These are phyloP conservation scores for Solanum chilense DNA, from an alignment of 257 asterid genomes.

Conservation along the genomic window DNA sequence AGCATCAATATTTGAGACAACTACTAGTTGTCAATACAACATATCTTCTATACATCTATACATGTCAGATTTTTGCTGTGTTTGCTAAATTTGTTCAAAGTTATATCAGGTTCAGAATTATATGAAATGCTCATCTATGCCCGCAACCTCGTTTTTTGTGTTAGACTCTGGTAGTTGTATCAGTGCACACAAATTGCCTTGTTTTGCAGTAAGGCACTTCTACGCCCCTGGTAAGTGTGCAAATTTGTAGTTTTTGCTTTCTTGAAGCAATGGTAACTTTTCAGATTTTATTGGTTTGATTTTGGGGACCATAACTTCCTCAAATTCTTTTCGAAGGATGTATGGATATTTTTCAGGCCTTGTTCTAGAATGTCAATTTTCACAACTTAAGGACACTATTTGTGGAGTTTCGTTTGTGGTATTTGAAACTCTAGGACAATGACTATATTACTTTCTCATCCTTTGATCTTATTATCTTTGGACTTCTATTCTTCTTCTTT, in stretches of 20 bases:
- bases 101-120: neutral
- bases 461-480: too few relatives aligned
- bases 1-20: slow-evolving; percentile 11
- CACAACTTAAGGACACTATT: neutral
- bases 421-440: too few relatives aligned
- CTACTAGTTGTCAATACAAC: slow-evolving; percentile 34
- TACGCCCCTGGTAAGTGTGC: neutral
- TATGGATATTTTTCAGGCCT: neutral
- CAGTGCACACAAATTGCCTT: neutral
- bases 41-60: slow-evolving; percentile 25
- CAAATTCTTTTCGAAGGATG: neutral
- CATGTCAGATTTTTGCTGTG: slow-evolving; percentile 2
- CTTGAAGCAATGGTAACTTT: neutral
- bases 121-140: neutral
- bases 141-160: neutral
- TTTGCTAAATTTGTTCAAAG: neutral
- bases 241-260: neutral
- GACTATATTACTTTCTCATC: too few relatives aligned
- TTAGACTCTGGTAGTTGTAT: neutral
- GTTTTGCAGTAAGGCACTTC: neutral
- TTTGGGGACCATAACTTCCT: neutral
- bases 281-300: neutral
- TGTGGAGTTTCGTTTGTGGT: too few relatives aligned
- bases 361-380: too few relatives aligned
- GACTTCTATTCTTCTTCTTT: too few relatives aligned